Evolutionary conservation across 345 rosid species (phyloP), one percentile per base, ranked within the genome.

Genomic region (Salix suchowensis): DNA sequence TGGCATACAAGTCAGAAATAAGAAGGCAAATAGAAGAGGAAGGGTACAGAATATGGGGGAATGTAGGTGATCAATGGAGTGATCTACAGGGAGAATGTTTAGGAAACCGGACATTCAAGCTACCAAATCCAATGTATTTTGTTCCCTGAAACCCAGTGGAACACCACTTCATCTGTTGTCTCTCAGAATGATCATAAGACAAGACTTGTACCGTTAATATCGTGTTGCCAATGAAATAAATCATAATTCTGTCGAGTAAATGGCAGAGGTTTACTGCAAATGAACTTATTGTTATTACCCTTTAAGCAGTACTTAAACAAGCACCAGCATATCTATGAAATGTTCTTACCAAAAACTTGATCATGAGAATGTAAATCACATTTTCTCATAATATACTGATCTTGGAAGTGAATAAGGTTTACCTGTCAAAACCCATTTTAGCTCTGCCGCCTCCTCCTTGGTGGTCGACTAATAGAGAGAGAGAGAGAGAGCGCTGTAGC

Each of bases 1-100:
- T 77, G 76, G 78, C 77, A 21, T 91, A 70, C 89, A 94, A 94
- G 83, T 83, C 97, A 8, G 84, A 76, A 50, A 68, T 88, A 2
- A 87, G 96, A 77, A 87, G 81, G 86, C 83, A 82, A 18, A 2
- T 94, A 70, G 83, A 83, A 67, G 91, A 80, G 69, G 76, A 88
- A 88, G 94, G 94, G 16, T 92, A 88, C 84, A 89, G 89, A 64
- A 85, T 94, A 40, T 88, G 94, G 96, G 96, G 97, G 7, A 91
- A 94, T 69, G 88, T 88, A 7, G 98, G 97, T 0, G 97, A 92
- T 73, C 98, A 94, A 16, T 92, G 98, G 98, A 92, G 92, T 34
- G 97, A 92, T 74, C 84, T 94, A 40, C 89, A 83, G 71, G 98
- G 97, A 34, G 91, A 88, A 55, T 86, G 72, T 71, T 61, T 75